Evolutionary conservation across 345 rosid species (phyloP), one percentile per base, ranked within the genome.

Genomic region (Cardiospermum halicacabum): DNA sequence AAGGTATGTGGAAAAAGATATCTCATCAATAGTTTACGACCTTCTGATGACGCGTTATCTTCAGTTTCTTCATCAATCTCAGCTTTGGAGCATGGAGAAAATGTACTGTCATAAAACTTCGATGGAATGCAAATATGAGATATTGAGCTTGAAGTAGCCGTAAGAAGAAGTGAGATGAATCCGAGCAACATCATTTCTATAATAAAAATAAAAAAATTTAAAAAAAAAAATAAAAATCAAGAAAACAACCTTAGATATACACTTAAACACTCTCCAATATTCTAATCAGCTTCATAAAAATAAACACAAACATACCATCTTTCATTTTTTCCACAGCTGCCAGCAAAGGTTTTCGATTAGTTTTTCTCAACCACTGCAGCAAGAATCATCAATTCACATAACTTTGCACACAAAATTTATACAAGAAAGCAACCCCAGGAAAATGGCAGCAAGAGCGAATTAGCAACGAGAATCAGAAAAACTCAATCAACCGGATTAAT

Each of bases 161-260:
- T 84, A 25, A 94, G 79, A 67, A 94, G 82, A 67, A 94, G 96
- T 70, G 99, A 94, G 62, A 94, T 94, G 80, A 94, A 94, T 26
- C 97, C 97, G 53, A 91, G 99, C 75, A 94, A 84, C 99, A 91
- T 94, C 86, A 94, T 75, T 82, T 94, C 97, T 94, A 84, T n/a
- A n/a, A n/a, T n/a, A n/a, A n/a, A n/a, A n/a, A n/a, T n/a, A n/a
- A n/a, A n/a, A n/a, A n/a, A n/a, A n/a, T n/a, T n/a, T n/a, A n/a
- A n/a, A n/a, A n/a, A n/a, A n/a, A 56, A 67, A 30, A 68, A 6
- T 56, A 16, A 43, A 72, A 57, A 30, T 50, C 69, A 74, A 55
- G 25, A 45, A 53, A 55, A 51, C 7, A 16, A 65, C 42, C 43
- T 36, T 51, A 53, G 13, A 4, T 61, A 43, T 31, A 27, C 53